Evolutionary conservation across 106 monocot species (phyloP), one percentile per base, ranked within the genome.

Genomic region (Platanthera zijinensis): DNA sequence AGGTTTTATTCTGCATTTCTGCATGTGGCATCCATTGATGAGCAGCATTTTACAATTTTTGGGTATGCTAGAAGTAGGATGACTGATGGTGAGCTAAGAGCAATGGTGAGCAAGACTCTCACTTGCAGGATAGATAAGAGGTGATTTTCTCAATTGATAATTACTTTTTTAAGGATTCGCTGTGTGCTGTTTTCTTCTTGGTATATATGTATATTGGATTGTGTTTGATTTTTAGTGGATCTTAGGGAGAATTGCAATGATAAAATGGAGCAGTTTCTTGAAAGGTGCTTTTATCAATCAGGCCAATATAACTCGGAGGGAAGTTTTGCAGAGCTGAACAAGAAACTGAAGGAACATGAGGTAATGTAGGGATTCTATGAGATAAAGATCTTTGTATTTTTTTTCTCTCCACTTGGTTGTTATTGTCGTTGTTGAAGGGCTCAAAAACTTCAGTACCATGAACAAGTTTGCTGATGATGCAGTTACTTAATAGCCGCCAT

Each of bases 91-190:
- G 95, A 96, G 79, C 66, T 96, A 53, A 88, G 95, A 83, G 80
- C 76, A 18, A 87, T 96, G 92, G 87, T 96, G 51, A 86, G 90
- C 82, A 88, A 72, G 81, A 92, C 95, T 30, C 88, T 96, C 7
- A 92, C 90, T 52, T 96, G 95, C 85, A 88, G 95, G 79, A 92
- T 96, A 10, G 92, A 96, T 75, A 88, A 92, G 82, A 92, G 92
- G 95, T 92, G 30, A 56, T 25, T 66, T 30, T 30, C 4, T 66
- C 8, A 10, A 32, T 7, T 66, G 66, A 39, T 19, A 19, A 8
- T 51, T 51, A 46, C 22, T 51, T 72, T n/a, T 7, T n/a, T 7
- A 48, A 6, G 70, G 6, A 48, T 71, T 48, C 0, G 0, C 15
- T 1, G 3, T 18, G 39, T 72, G 18, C 49, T 19, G 49, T 72